phyloP scores from a whole-genome alignment of 225 moss, liverwort and hornwort genomes.

The Physcomitrium patens region DNA sequence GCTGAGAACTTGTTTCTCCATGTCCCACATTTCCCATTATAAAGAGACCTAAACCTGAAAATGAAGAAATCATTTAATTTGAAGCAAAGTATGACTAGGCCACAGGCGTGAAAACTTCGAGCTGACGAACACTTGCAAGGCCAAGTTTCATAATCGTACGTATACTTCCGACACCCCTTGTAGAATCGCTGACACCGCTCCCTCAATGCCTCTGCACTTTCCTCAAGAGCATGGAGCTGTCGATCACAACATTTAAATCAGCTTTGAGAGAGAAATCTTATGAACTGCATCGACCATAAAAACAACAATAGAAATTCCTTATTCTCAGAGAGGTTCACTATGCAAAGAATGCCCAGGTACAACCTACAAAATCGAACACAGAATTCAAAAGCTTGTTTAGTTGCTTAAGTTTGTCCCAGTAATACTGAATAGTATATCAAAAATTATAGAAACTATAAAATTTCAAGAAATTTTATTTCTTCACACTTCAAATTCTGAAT shows the following conservation, averaged over 20 bases:
- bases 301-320: conserved; percentile 2
- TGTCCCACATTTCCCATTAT: neutral
- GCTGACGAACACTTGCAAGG: neutral
- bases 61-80: neutral
- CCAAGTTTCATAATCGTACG: conserved; percentile 34
- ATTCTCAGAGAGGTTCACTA: conserved; percentile 25
- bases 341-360: neutral
- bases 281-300: conserved; percentile 10
- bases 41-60: neutral
- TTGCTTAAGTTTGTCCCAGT: neutral
- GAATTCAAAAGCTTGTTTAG: conserved; percentile 9
- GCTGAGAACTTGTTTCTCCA: conserved; percentile 20
- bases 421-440: conserved; percentile 17
- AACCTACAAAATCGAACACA: conserved; percentile 16
- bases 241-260: conserved; percentile 21
- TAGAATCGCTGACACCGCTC: conserved; percentile 84
- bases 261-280: conserved; percentile 10
- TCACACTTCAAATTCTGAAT: neutral
- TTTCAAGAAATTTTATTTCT: conserved; percentile 4
- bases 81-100: conserved; percentile 9
- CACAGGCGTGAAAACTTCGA: conserved; percentile 3
- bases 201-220: conserved; percentile 78
- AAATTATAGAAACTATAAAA: neutral
- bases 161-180: conserved; percentile 85
- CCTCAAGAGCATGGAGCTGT: conserved; percentile 77